Evolutionary conservation across 768 basidiomycete species (phyloP), one percentile per base, ranked within the genome.

Genomic region (Lentinula detonsa): DNA sequence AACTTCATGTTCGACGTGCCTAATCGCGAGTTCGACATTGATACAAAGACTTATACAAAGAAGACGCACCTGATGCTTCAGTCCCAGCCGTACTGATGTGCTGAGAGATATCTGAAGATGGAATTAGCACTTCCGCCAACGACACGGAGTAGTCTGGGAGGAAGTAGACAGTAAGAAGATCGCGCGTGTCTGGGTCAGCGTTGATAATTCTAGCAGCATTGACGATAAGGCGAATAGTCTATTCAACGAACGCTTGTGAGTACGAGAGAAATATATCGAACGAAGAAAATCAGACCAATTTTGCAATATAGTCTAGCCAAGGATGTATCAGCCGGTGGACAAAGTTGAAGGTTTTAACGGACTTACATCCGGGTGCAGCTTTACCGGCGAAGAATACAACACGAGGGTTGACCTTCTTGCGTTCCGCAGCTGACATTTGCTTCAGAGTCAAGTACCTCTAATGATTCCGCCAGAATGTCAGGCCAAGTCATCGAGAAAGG

Each of bases 351-450:
- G n/a, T 43, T 31, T 8, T 39, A 34, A 18, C 16, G 13, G 6
- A 76, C 87, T 69, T 70, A 90, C 88, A 93, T 61, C 87, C 95
- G 42, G 96, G 96, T 0, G 96, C 96, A 57, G 96, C 95, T 72
- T 98, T 98, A 64, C 97, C 96, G 35, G 93, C 96, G 65, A 99
- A 98, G 80, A 99, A 91, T n/a, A 93, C 89, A 18, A 93, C 94
- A 57, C 86, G 84, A n/a, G 86, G 90, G 65, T 83, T 86, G 65
- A 89, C 83, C 71, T 90, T 91, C 78, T 90, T 89, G 68, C 90
- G 84, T 71, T 97, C 86, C 33, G 74, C 87, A 0, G 90, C 82
- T 2, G 80, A 78, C 86, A 96, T 85, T 35, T 72, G 79, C 77
- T 98, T 98, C 73, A 97, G 72, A 9, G 74, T 75, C 54, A 95